Conservation (phyloP, 257 asterid genomes). For the Ilex asprella region DNA sequence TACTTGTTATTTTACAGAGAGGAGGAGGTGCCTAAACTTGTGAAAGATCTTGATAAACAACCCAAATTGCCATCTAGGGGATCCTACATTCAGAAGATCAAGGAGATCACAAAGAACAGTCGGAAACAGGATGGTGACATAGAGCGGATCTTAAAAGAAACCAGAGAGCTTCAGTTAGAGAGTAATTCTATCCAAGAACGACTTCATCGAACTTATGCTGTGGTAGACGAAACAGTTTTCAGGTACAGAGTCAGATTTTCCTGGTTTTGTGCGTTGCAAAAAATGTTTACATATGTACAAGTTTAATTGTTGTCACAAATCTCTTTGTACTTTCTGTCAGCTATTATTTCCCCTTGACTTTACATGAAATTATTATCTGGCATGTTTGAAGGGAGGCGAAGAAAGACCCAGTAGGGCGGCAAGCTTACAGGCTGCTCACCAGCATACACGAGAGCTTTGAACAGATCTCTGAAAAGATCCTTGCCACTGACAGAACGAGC, state of each 20-base stretch:
- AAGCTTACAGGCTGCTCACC: conserved; percentile 58
- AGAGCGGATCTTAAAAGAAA: conserved; percentile 60
- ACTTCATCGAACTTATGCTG: conserved; percentile 60
- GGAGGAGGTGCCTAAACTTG: conserved; percentile 41
- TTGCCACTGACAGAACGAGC: conserved; percentile 47
- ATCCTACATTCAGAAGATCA: conserved; percentile 56
- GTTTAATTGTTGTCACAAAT: too few species aligned
- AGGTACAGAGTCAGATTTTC: conserved; percentile 32
- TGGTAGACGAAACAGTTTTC: conserved; percentile 63
- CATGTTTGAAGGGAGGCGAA: conserved; percentile 58
- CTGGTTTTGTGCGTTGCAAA: background rate
- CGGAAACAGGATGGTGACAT: conserved; percentile 71
- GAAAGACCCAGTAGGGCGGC: conserved; percentile 54
- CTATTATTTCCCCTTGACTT: too few species aligned
- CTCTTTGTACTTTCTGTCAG: too few species aligned
- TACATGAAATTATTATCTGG: background rate
- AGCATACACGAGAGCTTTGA: conserved; percentile 63
- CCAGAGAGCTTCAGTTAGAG: conserved; percentile 83
- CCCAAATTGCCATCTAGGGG: conserved; percentile 45
- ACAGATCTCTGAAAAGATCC: conserved; percentile 54
- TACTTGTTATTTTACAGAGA: conserved; percentile 37
- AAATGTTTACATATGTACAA: too few species aligned
- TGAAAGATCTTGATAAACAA: conserved; percentile 49
- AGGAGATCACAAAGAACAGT: conserved; percentile 82
- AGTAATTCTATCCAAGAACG: conserved; percentile 77